Percentiles rank a stretch among this genome's conserved stretches.
Evolutionary conservation across 768 basidiomycete genomes (phyloP).

Genomic region (Termitomyces eurrhizus): DNA sequence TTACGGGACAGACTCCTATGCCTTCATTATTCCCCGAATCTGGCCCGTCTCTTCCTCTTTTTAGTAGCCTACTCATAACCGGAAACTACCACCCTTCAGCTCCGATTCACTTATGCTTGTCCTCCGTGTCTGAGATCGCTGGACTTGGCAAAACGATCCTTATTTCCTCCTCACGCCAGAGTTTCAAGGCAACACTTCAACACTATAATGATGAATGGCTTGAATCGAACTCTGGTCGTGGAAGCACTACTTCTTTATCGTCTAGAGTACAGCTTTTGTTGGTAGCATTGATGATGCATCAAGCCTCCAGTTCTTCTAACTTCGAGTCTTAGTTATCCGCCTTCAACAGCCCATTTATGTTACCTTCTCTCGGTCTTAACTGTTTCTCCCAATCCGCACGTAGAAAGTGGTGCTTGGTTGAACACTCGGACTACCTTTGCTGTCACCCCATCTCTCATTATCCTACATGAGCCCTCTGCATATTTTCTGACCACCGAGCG

Average conservation of each 20-base stretch:
- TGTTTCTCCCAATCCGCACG: conserved; percentile 23
- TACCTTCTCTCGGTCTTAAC: conserved; percentile 49
- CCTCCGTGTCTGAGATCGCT: conserved; percentile 33
- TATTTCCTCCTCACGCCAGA: conserved; percentile 49
- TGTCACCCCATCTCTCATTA: conserved; percentile 44
- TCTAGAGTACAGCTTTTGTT: conserved; percentile 54
- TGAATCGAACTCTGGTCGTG: conserved; percentile 35
- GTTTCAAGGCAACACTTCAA: conserved; percentile 37
- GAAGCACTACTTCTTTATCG: conserved; percentile 30
- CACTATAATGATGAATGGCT: conserved; percentile 56
- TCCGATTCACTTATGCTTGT: conserved; percentile 63
- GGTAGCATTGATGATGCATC: conserved; percentile 22
- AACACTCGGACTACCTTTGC: conserved; percentile 24
- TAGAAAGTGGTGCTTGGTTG: conserved; percentile 14
- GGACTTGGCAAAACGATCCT: conserved; percentile 35
- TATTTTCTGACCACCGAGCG: conserved; percentile 37
- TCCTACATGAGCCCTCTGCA: conserved; percentile 57
- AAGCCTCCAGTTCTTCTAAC: conserved; percentile 9
- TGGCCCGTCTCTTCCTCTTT: conserved; percentile 48
- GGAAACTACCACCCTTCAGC: conserved; percentile 66
- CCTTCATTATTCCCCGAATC: conserved; percentile 29
- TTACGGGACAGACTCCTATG: conserved; percentile 14
- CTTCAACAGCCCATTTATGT: conserved; percentile 52
- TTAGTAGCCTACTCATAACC: conserved; percentile 55
- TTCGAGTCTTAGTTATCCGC: conserved; percentile 50